Base-by-base conservation (phyloP, 192 early-diverging fungal species). In the Gigaspora rosea region DNA sequence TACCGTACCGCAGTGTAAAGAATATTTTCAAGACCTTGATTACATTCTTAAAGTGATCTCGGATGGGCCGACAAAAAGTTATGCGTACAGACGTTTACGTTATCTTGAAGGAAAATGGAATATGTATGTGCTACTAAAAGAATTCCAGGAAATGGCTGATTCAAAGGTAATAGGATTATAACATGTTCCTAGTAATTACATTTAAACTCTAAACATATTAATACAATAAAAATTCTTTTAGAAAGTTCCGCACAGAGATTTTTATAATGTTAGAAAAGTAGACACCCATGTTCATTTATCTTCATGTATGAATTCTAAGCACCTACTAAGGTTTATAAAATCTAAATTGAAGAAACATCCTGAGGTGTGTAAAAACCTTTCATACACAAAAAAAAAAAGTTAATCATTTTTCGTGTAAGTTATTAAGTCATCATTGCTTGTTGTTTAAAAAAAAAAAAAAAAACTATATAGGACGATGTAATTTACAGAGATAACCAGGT, bases 251-350 rank as follows among this genome's bases (percentile, higher is more conserved):
- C 96, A 96, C 75, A 88, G 96, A 72, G 97, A 98, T 81, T 94
- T 97, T 80, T 98, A 98, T 89, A 98, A 98, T 73, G 95, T 98
- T 61, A 92, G 97, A 65, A 98, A 98, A 79, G 95, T 98, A 18
- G 97, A 98, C 83, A 96, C 94, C 61, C 96, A 98, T 87, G 92
- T 98, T 54, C 96, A 98, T 76, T 88, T 96, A 78, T 92, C 93
- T 6, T 88, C 91, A 4, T 96, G 95, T 75, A 97, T 98, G 96
- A 98, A 97, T 82, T 94, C 95, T 80, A 98, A 98, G 85, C 96
- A 98, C 80, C 76, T 98, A 65, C 81, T 98, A 47, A 93, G 95
- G 8, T 98, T 97, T 78, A 97, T 98, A 84, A 98, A 98, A 81
- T 89, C 92, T 48, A 97, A 96, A 81, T 83, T 98, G 73, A 90